These are phyloP conservation scores for Ophiostoma populinum DNA, from an alignment of 2,329 filamentous ascomycete genomes.

Conservation along the genomic window DNA sequence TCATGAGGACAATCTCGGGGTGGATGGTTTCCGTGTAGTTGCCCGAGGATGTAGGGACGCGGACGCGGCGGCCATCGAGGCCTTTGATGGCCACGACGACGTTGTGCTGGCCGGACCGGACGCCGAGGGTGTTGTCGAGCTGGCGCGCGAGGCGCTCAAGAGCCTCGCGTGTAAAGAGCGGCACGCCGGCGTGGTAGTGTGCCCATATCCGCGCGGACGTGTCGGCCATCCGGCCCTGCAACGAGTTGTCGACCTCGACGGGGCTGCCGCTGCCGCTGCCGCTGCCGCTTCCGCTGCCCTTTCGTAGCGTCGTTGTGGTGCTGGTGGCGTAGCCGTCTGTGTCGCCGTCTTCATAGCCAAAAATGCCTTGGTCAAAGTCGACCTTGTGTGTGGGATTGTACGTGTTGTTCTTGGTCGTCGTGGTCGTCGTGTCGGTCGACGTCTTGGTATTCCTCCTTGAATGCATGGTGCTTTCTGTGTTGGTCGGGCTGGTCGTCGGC, in stretches of 20 bases:
- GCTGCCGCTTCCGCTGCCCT: neutral
- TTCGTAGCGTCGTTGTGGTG: neutral
- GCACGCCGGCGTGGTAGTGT: constrained; percentile 9
- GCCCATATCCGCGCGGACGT: constrained; percentile 4
- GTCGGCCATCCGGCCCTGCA: constrained; percentile 5
- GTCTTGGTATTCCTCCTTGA: neutral
- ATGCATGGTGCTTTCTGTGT: neutral
- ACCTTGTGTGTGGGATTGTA: neutral
- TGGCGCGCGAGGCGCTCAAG: constrained; percentile 7
- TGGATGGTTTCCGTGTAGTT: constrained; percentile 4
- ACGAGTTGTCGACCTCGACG: neutral
- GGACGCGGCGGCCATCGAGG: constrained; percentile 8
- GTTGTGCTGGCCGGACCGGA: constrained; percentile 8
- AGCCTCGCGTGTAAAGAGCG: constrained; percentile 10
- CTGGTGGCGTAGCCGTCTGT: neutral
- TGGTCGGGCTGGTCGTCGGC: neutral
- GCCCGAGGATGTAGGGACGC: constrained; percentile 5
- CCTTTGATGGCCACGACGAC: constrained; percentile 2
- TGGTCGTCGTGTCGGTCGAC: neutral
- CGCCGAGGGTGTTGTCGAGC: constrained; percentile 5
- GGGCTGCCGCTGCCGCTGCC: too few relatives aligned
- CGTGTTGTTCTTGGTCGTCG: neutral
- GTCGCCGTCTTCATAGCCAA: neutral
- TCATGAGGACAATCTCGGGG: constrained; percentile 10
- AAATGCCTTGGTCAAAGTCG: neutral